Base-by-base conservation (phyloP, 208 protist genomes). In the Acanthamoeba healyi region DNA sequence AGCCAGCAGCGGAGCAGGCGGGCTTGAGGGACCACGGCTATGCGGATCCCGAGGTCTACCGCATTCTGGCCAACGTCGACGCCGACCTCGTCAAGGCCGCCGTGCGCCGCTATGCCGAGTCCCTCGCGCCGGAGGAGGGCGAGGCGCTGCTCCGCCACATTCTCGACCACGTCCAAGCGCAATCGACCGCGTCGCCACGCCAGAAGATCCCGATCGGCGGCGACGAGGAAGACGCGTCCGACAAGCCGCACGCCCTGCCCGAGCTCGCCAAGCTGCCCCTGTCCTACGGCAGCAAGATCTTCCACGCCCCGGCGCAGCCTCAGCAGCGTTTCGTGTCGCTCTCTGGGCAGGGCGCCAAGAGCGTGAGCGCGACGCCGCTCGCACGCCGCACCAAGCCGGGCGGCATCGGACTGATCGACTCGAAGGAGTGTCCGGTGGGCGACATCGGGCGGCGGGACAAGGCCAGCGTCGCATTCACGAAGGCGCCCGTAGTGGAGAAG, bases 381-480 rank as follows among this genome's bases (percentile, higher is more conserved):
- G n/a, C n/a, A n/a, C n/a, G n/a, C n/a, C n/a, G n/a, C n/a, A 26
- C 10, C 17, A 61, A 22, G 54, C 10, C 65, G 65, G 19, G 17
- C 65, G 29, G 32, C 32, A 38, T 3, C 12, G 34, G 65, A 38
- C 32, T 40, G 65, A 10, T 10, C 12, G 34, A 17, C n/a, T 74
- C 54, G 54, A 17, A 22, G 12, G 54, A 61, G 54, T 61, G 54
- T 17, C 65, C 32, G n/a, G 65, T 74, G n/a, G 65, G 65, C 32
- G 65, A 74, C n/a, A 74, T 74, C 34, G 65, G 65, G 15, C 34
- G 65, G 12, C n/a, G 65, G 3, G 65, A 74, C 34, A 74, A 74
- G 65, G 65, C 65, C 65, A 74, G 65, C 34, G 7, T 40, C 2
- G 29, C 19, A 3, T 74, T 29, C 5, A 10, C 1, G 12, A 3